Conservation (phyloP, 257 asterid species). For the Solanum chiquidenum region DNA sequence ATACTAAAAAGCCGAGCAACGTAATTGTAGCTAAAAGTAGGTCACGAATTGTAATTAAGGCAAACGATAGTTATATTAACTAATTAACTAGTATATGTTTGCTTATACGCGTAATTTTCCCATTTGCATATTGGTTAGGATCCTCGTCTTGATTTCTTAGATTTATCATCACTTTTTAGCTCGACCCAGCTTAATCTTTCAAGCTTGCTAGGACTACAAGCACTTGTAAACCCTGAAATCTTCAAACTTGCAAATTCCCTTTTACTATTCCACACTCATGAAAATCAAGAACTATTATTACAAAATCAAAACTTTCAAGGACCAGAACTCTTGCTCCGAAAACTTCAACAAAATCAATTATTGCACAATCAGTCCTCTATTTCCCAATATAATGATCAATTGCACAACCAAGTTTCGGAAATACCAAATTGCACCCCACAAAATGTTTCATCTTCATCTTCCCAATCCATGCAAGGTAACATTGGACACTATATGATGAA, state of each 20-base stretch:
- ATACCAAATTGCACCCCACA: slow-evolving; percentile 11
- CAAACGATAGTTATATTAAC: too few species aligned
- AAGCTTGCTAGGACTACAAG: slow-evolving; percentile 49
- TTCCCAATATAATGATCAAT: slow-evolving; percentile 31
- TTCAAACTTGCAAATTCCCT: slow-evolving; percentile 36
- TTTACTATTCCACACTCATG: slow-evolving; percentile 13
- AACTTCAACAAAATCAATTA: slow-evolving; percentile 9
- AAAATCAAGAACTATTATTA: slow-evolving; percentile 21
- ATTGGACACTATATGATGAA: neutral
- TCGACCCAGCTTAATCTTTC: slow-evolving; percentile 48
- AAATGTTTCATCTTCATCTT: slow-evolving; percentile 18
- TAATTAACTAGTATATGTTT: too few species aligned
- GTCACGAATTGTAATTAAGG: too few species aligned
- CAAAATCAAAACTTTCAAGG: slow-evolving; percentile 22
- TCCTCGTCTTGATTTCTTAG: slow-evolving; percentile 59
- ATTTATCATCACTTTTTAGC: slow-evolving; percentile 50
- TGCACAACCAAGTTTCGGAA: slow-evolving; percentile 28
- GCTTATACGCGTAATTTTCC: too few species aligned
- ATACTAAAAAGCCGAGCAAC: too few species aligned
- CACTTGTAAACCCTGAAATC: slow-evolving; percentile 56
- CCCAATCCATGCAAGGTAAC: slow-evolving; percentile 7
- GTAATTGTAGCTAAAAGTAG: too few species aligned
- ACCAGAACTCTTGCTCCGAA: slow-evolving; percentile 26
- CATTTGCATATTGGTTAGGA: too few species aligned
- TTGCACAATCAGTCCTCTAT: slow-evolving; percentile 25